Evolutionary conservation across 2,329 filamentous ascomycete species (phyloP).

Genomic region (Neofusicoccum kwambonambiense): DNA sequence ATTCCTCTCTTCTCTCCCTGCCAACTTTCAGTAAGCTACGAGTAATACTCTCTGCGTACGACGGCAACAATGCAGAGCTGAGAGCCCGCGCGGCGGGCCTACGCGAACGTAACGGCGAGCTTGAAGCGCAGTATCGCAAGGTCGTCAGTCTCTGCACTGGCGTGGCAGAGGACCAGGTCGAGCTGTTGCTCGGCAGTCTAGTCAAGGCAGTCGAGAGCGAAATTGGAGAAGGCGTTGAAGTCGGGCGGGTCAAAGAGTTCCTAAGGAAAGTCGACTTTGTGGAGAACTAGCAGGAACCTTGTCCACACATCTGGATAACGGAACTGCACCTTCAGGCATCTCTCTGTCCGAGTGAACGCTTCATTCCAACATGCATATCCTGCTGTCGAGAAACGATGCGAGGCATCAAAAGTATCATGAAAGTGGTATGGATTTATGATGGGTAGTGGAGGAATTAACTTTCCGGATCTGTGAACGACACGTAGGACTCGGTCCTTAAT

Average conservation of each 20-base stretch:
- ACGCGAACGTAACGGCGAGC: conserved; percentile 75
- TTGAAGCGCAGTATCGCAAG: conserved; percentile 83
- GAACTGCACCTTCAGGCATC: no score
- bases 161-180: conserved; percentile 74
- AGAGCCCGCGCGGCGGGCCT: conserved; percentile 67
- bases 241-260: conserved; percentile 74
- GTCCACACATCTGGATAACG: no score
- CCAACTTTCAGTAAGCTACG: conserved; percentile 48
- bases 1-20: conserved; percentile 18
- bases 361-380: no score
- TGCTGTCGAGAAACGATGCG: no score
- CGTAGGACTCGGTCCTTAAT: no score
- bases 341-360: no score
- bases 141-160: conserved; percentile 86
- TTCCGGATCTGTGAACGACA: no score
- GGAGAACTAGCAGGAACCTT: conserved; percentile 21
- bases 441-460: background rate
- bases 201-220: conserved; percentile 90
- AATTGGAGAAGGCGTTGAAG: conserved; percentile 64
- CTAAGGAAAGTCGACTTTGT: conserved; percentile 73
- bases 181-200: conserved; percentile 74
- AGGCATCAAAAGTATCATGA: no score
- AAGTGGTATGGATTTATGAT: no score
- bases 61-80: conserved; percentile 65
- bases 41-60: conserved; percentile 69